Evolutionary conservation across 2,329 filamentous ascomycete genomes (phyloP), one percentile per base, ranked within the genome.

Genomic region (Monilinia aucupariae): DNA sequence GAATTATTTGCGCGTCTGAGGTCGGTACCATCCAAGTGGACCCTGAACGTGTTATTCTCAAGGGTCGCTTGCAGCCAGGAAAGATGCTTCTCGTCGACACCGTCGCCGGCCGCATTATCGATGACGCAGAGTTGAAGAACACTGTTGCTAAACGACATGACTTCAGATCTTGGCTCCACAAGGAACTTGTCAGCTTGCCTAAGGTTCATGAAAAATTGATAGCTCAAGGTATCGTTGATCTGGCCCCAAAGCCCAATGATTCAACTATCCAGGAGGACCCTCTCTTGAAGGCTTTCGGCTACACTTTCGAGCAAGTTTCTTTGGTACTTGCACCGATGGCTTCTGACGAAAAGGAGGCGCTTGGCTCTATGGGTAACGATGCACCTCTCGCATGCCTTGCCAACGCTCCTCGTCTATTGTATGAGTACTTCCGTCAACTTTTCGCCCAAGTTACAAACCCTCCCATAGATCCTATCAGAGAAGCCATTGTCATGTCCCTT

Each of bases 391-490:
- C 93, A 60, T 96, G 92, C 76, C 81, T 97, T 74, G 90, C 93
- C n/a, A 85, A 90, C 68, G 90, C 92, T 67, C 92, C 93, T 69
- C 90, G 92, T 70, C 81, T 96, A 61, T 84, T 97, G 25, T 96
- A 90, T 76, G 93, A 97, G 76, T 97, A 97, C 79, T 97, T 97
- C 87, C 87, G 93, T 67, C 91, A 97, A 80, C 87, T 97, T 50
- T 97, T 97, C 76, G 93, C 93, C 12, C 93, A 97, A 79, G 93
- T 97, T 75, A 97, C 93, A 66, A 97, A 97, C 77, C 93, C 93
- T 69, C 93, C 93, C 17, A 97, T 97, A 73, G 93, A 97, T 74
- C 93, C 93, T 39, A 97, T 97, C 71, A 85, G 93, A 76, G 93
- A 97, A 81, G 93, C 92, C 34, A 94, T 97, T 72, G 93, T 97